Conservation (phyloP, 352 stramenopile genomes). For the Hyaloperonospora arabidopsidis region DNA sequence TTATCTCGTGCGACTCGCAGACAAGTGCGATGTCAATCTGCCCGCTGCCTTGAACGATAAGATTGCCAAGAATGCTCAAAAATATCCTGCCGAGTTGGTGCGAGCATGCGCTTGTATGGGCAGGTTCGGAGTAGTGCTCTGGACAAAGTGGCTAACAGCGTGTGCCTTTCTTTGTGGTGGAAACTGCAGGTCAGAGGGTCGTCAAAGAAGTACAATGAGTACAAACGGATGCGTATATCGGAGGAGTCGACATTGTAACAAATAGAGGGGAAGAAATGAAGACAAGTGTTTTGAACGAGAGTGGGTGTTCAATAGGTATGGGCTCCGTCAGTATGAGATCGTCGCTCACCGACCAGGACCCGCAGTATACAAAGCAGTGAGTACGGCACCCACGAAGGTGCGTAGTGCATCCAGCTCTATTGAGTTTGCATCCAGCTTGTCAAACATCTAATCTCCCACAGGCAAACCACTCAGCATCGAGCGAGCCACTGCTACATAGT, state of each 20-base stretch:
- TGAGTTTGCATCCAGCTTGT: slow-evolving; percentile 20
- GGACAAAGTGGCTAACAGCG: too few species aligned
- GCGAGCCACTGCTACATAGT: slow-evolving; percentile 1
- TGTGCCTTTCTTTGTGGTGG: slow-evolving; percentile 2
- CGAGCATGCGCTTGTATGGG: slow-evolving; percentile 1
- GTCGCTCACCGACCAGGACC: not conserved
- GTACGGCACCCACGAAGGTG: slow-evolving; percentile 18
- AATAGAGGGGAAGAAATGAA: slow-evolving; percentile 2
- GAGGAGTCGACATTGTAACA: slow-evolving; percentile 38
- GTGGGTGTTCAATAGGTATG: slow-evolving; percentile 1
- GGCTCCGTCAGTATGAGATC: not conserved
- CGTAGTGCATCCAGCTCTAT: slow-evolving; percentile 26
- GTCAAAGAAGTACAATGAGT: slow-evolving; percentile 78
- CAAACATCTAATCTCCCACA: slow-evolving; percentile 18
- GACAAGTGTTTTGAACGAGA: slow-evolving; percentile 1
- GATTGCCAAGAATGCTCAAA: slow-evolving; percentile 84
- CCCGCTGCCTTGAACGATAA: slow-evolving; percentile 86
- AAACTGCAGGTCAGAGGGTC: slow-evolving; percentile 47
- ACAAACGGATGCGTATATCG: slow-evolving; percentile 53
- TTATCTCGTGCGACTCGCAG: slow-evolving; percentile 93
- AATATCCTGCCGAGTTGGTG: slow-evolving; percentile 64
- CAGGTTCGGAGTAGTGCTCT: not conserved
- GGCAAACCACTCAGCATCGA: slow-evolving; percentile 1
- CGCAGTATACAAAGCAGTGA: slow-evolving; percentile 20
- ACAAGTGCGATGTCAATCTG: slow-evolving; percentile 88